Percentiles rank a stretch among this genome's conserved stretches.
phyloP scores from a whole-genome alignment of 192 early-diverging fungal genomes.

The Tieghemiomyces parasiticus region DNA sequence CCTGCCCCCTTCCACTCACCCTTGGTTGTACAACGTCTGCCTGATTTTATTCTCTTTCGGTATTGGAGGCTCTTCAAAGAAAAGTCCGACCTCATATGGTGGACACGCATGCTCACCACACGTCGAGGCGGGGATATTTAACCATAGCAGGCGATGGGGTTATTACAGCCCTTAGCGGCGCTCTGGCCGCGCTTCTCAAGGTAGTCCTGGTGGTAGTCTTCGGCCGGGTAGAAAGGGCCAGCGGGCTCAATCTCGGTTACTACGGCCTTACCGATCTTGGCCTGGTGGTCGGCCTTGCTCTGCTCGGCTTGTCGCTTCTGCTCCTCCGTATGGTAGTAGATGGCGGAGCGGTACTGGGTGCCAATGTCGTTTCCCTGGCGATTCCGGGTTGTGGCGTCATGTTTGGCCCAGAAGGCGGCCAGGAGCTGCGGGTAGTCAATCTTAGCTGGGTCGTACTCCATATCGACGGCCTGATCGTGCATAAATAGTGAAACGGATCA shows the following conservation, averaged over 20 bases:
- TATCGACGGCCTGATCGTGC: conserved; percentile 73
- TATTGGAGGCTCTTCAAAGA: too few relatives aligned
- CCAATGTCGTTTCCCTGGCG: conserved; percentile 56
- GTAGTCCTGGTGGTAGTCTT: conserved; percentile 69
- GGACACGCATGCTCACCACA: too few relatives aligned
- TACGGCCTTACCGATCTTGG: conserved; percentile 36
- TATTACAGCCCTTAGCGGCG: conserved; percentile 27
- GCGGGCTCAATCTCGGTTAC: conserved; percentile 57
- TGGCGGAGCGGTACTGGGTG: conserved; percentile 75
- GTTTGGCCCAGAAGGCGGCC: conserved; percentile 68
- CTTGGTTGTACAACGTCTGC: too few relatives aligned
- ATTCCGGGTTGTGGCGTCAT: conserved; percentile 81
- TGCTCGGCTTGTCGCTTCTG: conserved; percentile 60
- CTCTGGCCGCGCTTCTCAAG: conserved; percentile 40
- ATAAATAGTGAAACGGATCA: conserved; percentile 38
- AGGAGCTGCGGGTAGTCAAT: conserved; percentile 61
- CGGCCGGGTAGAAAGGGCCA: conserved; percentile 63
- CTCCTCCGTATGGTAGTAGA: conserved; percentile 65
- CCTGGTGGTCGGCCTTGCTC: conserved; percentile 49
- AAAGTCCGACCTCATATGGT: too few relatives aligned
- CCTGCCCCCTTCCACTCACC: too few relatives aligned
- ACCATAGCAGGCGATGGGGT: conserved; percentile 28
- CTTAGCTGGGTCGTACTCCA: conserved; percentile 55
- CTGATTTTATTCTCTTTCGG: too few relatives aligned
- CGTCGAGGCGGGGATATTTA: too few relatives aligned